A percentile compares a stretch with the other conserved stretches of the same genome.
Evolutionary conservation across 1,284 basidiomycete genomes (phyloP).

Genomic region (Malassezia psittaci): DNA sequence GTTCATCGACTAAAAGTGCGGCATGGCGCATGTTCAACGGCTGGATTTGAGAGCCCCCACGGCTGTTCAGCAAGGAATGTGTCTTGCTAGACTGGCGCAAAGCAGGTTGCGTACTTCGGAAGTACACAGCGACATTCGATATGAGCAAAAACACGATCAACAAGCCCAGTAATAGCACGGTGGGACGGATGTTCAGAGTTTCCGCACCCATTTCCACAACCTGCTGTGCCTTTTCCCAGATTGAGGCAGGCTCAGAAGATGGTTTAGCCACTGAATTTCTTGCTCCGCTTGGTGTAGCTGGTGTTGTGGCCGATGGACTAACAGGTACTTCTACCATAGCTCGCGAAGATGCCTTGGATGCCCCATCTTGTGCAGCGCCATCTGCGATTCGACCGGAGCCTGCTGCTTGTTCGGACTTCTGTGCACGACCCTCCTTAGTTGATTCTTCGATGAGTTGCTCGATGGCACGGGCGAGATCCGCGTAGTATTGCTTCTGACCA

Average conservation of each 20-base stretch:
- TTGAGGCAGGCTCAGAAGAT: not conserved
- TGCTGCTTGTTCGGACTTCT: not conserved
- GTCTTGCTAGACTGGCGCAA: conserved; percentile 1
- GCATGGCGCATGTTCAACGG: conserved; percentile 6
- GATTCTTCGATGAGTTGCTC: not conserved
- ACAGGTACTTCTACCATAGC: not conserved
- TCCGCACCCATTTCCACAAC: not conserved
- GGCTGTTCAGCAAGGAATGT: conserved; percentile 5
- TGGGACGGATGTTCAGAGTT: not conserved
- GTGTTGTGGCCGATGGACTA: not conserved
- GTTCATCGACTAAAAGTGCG: conserved; percentile 1
- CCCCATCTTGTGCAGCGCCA: too few relatives aligned
- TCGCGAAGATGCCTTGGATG: not conserved
- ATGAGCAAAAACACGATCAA: conserved; percentile 11
- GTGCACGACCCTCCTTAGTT: not conserved
- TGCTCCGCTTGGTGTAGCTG: not conserved
- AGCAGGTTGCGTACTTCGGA: not conserved
- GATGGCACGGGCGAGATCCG: conserved; percentile 71
- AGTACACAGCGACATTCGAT: conserved; percentile 6
- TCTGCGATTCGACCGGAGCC: not conserved
- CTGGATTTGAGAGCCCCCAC: not conserved
- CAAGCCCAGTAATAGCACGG: conserved; percentile 1
- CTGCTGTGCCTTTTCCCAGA: conserved; percentile 21
- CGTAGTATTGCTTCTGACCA: conserved; percentile 84
- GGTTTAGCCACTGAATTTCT: not conserved